These are phyloP conservation scores for Cyathus striatus DNA, from an alignment of 768 basidiomycete genomes.

Conservation along the genomic window DNA sequence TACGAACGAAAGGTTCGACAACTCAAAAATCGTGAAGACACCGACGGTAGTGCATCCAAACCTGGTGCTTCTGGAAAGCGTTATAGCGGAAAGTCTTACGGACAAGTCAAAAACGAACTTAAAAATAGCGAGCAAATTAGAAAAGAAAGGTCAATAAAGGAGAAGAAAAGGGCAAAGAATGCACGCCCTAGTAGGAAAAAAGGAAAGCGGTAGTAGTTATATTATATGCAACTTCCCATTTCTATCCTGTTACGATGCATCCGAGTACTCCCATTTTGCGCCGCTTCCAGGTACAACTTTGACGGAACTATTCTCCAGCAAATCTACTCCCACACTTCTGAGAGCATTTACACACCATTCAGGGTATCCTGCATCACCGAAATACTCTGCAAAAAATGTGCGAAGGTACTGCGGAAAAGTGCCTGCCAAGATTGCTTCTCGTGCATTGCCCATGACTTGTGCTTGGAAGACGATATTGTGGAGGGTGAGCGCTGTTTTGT, in stretches of 20 bases:
- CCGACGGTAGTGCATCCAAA: constrained; percentile 16
- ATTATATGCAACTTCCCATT: constrained; percentile 8
- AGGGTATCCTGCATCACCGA: constrained; percentile 73
- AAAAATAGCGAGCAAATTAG: constrained; percentile 86
- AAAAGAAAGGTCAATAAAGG: constrained; percentile 60
- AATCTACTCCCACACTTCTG: constrained; percentile 76
- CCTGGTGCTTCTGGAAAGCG: constrained; percentile 31
- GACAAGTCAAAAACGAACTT: constrained; percentile 74
- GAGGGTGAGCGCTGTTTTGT: constrained; percentile 60
- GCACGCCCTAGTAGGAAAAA: constrained; percentile 60
- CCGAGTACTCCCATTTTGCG: constrained; percentile 79
- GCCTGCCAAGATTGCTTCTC: constrained; percentile 75
- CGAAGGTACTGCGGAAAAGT: constrained; percentile 75
- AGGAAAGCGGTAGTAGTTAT: constrained; percentile 29
- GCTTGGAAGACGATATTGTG: constrained; percentile 88
- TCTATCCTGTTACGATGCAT: constrained; percentile 11
- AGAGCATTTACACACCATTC: constrained; percentile 88
- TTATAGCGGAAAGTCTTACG: constrained; percentile 54
- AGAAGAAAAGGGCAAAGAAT: constrained; percentile 73
- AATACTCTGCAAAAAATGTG: constrained; percentile 75
- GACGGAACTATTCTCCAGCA: constrained; percentile 50
- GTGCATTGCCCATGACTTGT: constrained; percentile 78
- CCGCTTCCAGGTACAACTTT: constrained; percentile 57
- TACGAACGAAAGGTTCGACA: constrained; percentile 73
- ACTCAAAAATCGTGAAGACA: constrained; percentile 49